Conservation (phyloP, 441 rosid species). For the Euphorbia celastroides region DNA sequence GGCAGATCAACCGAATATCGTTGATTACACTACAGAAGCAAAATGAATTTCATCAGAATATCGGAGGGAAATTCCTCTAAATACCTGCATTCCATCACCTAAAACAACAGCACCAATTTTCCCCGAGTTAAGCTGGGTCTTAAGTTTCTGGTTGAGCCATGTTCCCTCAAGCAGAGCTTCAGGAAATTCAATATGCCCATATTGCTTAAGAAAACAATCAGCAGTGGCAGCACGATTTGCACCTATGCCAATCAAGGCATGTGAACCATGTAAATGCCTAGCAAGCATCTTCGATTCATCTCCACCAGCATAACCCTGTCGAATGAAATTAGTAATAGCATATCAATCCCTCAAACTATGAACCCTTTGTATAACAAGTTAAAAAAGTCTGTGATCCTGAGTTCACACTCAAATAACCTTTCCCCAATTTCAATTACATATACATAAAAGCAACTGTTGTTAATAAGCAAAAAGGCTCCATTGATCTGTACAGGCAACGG, state of each 20-base stretch:
- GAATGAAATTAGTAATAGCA: neutral
- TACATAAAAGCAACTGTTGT: neutral
- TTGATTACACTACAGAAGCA: neutral
- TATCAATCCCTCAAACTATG: neutral
- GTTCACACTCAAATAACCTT: too few species aligned
- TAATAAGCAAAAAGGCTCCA: neutral
- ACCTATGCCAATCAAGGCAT: slow-evolving; percentile 59
- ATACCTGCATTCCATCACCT: slow-evolving; percentile 96
- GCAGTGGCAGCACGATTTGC: slow-evolving; percentile 70
- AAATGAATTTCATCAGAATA: neutral
- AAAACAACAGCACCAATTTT: slow-evolving; percentile 48
- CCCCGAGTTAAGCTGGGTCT: slow-evolving; percentile 16
- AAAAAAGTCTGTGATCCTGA: too few species aligned
- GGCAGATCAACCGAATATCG: slow-evolving; percentile 1
- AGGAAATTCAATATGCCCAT: slow-evolving; percentile 43
- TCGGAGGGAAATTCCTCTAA: neutral
- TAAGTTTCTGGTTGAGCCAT: slow-evolving; percentile 19
- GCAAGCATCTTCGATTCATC: slow-evolving; percentile 86
- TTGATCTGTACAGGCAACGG: neutral
- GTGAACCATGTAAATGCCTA: slow-evolving; percentile 48
- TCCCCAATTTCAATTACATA: neutral
- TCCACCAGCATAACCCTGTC: slow-evolving; percentile 87
- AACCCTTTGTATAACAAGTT: neutral
- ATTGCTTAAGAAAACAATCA: slow-evolving; percentile 38
- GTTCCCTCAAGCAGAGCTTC: slow-evolving; percentile 10